Base-by-base conservation (phyloP, 352 stramenopile species). In the Globisporangium mamillatum region DNA sequence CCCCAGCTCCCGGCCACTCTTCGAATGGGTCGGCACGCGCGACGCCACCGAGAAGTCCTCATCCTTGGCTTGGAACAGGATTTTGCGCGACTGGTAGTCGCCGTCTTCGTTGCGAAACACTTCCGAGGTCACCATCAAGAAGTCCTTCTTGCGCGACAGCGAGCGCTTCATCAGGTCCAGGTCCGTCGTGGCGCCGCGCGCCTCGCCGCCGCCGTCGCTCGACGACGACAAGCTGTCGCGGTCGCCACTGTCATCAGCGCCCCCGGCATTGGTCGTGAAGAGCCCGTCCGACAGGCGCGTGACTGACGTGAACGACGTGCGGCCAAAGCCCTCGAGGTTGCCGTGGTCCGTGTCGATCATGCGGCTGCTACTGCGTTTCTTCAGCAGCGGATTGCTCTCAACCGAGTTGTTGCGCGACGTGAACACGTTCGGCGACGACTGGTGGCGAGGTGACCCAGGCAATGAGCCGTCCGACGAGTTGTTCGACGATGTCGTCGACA, bases 111-210 rank as follows among this genome's bases (percentile, higher is more conserved):
- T 80, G 60, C 87, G 87, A 52, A 96, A 95, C n/a, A 96, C 89
- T 60, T 96, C 87, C 0, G 86, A 94, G 16, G 88, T 97, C 27
- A 97, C 88, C 90, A 97, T 97, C 53, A 97, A 73, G 56, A 97
- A 97, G 67, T 97, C 90, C 46, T 95, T 93, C 65, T 95, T 94
- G 18, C 89, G 82, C 44, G 86, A 94, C 1, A 97, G 76, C 55
- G 87, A 92, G 3, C 89, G 82, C 71, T 94, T 94, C 73, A 93
- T 80, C 63, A 96, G 68, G 32, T 93, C 86, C 27, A 75, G 81
- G 48, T 96, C 88, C 0, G 79, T 87, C 32, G 67, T 7, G 78
- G 84, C 29, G 56, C 66, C 8, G 46, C 62, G 63, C 69, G 36
- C 56, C 20, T 62, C 55, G 8, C 32, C 32, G 3, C 24, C 20